Base-by-base conservation (phyloP, 2,329 filamentous ascomycete species). In the Talaromyces sp. region DNA sequence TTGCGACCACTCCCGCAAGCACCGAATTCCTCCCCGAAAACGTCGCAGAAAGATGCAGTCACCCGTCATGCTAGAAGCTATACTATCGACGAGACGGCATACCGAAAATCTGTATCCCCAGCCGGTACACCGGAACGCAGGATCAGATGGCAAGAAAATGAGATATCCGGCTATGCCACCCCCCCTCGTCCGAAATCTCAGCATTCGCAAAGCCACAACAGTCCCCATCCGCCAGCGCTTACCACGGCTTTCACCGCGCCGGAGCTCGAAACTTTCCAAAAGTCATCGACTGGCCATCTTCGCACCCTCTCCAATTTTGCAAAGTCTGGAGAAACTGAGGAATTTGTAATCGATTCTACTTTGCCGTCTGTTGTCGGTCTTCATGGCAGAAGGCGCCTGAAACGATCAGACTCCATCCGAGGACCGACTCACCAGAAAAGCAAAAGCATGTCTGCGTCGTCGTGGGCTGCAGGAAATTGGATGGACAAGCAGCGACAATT, bases 401-500 rank as follows among this genome's bases (percentile, higher is more conserved):
- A 97, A 75, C 84, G 92, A 65, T 84, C 85, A 30, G 84, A 80
- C 69, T 83, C 81, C 23, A 76, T 78, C 57, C 79, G 77, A 60
- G 79, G 72, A 59, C 85, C 66, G 5, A 60, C 67, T 44, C 61
- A 63, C 67, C 78, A 78, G 78, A 82, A 65, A 80, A 80, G 79
- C 61, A 62, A 59, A 12, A 62, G 59, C 59, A 44, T 62, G 5
- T 56, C 61, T 14, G 81, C 77, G 30, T 91, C 89, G 67, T 85
- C 87, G 56, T 95, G 92, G 89, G 87, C 91, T 65, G 88, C 88
- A 23, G 86, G 90, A 56, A 96, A 94, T 73, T 99, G 95, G 95
- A 99, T 99, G 94, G 95, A 99, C 75, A 95, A 96, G 73, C 94
- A 99, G 73, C 87, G 95, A 30, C 94, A 98, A 74, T 98, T 97